Base-by-base conservation (phyloP, 2,329 filamentous ascomycete species). In the Ophiosphaerella korrae region DNA sequence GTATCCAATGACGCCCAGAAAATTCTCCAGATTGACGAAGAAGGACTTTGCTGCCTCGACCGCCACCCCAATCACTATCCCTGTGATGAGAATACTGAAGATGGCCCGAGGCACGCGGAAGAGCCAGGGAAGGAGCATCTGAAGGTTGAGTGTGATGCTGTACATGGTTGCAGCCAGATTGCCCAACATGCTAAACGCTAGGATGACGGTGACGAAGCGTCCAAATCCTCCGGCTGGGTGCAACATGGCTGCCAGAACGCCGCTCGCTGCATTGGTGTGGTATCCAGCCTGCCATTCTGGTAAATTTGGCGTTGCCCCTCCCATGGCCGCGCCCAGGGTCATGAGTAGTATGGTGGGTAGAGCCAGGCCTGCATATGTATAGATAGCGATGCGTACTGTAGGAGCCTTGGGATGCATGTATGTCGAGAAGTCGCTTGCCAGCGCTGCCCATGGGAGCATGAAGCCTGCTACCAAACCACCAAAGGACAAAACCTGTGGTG, bases 241-340 rank as follows among this genome's bases (percentile, higher is more conserved):
- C 1, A 87, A 75, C 82, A 87, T 86, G 34, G 80, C 83, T 7
- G 79, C 80, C 11, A 88, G 74, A 3, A 85, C 80, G 38, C 84
- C 84, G 24, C 84, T 84, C 1, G 84, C 80, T 5, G 79, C 78
- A 34, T 80, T 82, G 38, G 71, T 59, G 3, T 80, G 74, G 62
- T 86, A 85, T 2, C 77, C 82, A 3, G 72, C 75, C n/a, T 75
- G 58, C 84, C 84, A 87, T 3, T 71, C 70, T 0, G 81, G 77
- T 2, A 82, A 75, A 55, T 80, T 83, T 21, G 79, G 75, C 1
- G 84, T 77, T 26, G 84, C 84, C 6, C 83, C 84, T 14, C 80
- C 84, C 37, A 88, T 85, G n/a, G 85, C 84, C 8, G 84, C 82
- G 6, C 85, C 85, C 0, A 88, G 78, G 0, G 77, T 77, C 83